Evolutionary conservation across 805 yeast genomes (phyloP), one percentile per base, ranked within the genome.

Genomic region (Cyberlindnera veronae): DNA sequence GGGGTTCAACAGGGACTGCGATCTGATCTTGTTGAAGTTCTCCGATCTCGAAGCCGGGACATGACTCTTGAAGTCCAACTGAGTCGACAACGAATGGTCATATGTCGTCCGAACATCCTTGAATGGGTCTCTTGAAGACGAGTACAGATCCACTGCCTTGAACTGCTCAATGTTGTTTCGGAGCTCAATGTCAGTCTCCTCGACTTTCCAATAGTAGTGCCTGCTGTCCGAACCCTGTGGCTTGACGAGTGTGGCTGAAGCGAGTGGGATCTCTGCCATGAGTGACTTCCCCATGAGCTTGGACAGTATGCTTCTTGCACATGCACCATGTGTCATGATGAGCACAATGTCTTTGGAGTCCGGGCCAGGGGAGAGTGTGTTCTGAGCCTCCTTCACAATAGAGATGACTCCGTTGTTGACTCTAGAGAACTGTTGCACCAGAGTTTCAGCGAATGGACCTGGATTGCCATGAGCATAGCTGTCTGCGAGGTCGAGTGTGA

Each of bases 251-350:
- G 60, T 45, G n/a, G 51, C 45, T 4, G 61, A 57, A n/a, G 56
- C 55, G 28, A 68, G 41, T 6, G 75, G 74, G 10, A 69, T 60
- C 42, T 70, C 74, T 38, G 55, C 61, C 50, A 60, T 67, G 12
- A 69, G 42, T 1, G 71, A 61, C 41, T 62, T 61, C 13, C 63
- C 62, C 32, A 66, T 38, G 4, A 70, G 36, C 24, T 69, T 51
- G 31, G 70, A 70, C 13, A 69, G 46, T 6, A 69, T 44, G 17
- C 67, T 56, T 15, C 71, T 60, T 11, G 68, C 67, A 33, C 68
- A 63, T 1, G 74, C 72, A 7, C 74, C 75, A 42, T 70, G 75
- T 5, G 72, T 58, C 44, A 70, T 55, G 13, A 70, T 45, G 4
- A 69, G 45, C 1, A 62, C 51, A 4, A 64, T 57, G 27, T 64